These are phyloP conservation scores for Hypericum perforatum DNA, from an alignment of 345 rosid species.

Conservation along the genomic window DNA sequence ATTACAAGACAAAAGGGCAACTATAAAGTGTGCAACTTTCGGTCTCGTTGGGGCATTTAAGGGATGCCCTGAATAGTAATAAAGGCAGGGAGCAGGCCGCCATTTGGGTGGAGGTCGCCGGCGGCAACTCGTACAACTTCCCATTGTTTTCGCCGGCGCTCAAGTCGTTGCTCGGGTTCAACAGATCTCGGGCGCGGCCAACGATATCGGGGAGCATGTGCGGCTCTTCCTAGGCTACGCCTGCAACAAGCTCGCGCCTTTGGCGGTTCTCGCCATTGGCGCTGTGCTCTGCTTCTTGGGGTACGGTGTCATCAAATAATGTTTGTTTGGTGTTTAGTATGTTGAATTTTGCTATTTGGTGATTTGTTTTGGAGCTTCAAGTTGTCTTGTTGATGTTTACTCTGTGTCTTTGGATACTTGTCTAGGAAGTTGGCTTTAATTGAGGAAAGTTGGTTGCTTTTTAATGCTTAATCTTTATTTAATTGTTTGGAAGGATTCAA, in stretches of 20 bases:
- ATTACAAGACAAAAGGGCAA: too few species aligned
- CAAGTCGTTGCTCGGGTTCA: conserved; percentile 68
- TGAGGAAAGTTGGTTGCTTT: too few species aligned
- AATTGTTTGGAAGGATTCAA: too few species aligned
- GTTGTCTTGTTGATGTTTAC: too few species aligned
- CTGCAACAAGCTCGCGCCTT: conserved; percentile 85
- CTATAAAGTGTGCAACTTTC: too few species aligned
- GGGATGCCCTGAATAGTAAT: conserved; percentile 36
- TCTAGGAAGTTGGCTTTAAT: too few species aligned
- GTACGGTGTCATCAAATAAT: conserved; percentile 76
- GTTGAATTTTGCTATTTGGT: too few species aligned
- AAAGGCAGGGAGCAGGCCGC: conserved; percentile 91
- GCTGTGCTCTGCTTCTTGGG: conserved; percentile 64
- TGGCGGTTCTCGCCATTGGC: conserved; percentile 70
- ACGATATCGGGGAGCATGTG: conserved; percentile 81
- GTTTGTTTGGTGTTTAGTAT: too few species aligned
- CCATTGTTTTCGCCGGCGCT: conserved; percentile 68
- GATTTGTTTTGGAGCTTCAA: too few species aligned
- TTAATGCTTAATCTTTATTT: too few species aligned
- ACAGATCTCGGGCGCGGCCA: conserved; percentile 88
- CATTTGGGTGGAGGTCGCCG: conserved; percentile 66
- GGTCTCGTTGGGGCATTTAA: too few species aligned
- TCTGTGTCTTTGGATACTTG: too few species aligned
- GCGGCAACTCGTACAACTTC: conserved; percentile 64
- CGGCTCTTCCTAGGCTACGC: conserved; percentile 80